Base-by-base conservation (phyloP, 306 rosid species). In the Rosa chinensis region DNA sequence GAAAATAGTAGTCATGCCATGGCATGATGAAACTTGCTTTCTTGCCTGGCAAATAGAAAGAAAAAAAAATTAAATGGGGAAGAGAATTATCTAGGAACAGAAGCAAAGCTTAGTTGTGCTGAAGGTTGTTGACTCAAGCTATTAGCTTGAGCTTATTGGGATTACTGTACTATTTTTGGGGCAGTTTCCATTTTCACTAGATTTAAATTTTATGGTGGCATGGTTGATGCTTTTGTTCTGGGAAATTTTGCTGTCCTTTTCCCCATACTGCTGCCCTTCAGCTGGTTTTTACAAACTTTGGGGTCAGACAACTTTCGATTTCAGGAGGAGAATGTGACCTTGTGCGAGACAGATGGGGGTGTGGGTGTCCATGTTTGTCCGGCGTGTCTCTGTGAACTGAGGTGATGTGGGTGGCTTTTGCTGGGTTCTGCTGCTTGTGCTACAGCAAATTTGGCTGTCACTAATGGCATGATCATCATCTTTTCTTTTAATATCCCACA, bases 241-340 rank as follows among this genome's bases (percentile, higher is more conserved):
- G 80, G 80, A 82, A 87, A 73, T 89, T 89, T 89, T 82, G 79
- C 32, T 76, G 23, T 82, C 78, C 52, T 52, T 71, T 78, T 84
- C 82, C 88, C 88, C 81, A 61, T 14, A 63, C 83, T 63, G 91
- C 88, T 67, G 86, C 88, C 87, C 90, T 91, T 79, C 84, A 77
- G 90, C 77, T 82, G 86, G 76, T 76, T 87, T 90, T 84, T 81
- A 62, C 79, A 84, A 82, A 84, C 89, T 89, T 86, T 75, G 91
- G 91, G 89, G 94, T 84, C 84, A 80, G 82, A 53, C 77, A 66
- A 55, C 79, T 78, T 73, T 77, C 77, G 25, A 66, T 32, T 37
- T 67, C 18, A 50, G 77, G 83, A 50, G 78, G 82, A 75, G 25
- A 44, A 64, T 16, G 68, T 68, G 67, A 64, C 76, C 53, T 67